Base-by-base conservation (phyloP, 1,139 yeast genomes). In the Geotrichum citri-aurantii region DNA sequence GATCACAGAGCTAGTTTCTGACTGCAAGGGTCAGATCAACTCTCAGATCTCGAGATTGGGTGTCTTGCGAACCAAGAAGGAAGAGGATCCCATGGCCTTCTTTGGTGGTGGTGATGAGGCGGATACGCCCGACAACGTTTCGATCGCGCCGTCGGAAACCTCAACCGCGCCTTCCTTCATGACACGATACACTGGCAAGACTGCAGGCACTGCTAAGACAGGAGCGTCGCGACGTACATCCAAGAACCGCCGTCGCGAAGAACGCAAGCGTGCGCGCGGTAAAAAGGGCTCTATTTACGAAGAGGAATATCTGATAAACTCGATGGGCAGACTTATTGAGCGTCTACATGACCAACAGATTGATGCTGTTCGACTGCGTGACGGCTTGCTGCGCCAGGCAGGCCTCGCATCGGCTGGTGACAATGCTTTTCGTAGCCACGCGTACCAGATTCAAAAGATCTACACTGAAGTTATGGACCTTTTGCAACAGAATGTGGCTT, bases 251-350 rank as follows among this genome's bases (percentile, higher is more conserved):
- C 89, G 97, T 72, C 83, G 99, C 66, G 97, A 93, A 73, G 99
- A 93, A 71, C 84, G 99, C 68, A 95, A 95, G 76, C 82, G 85
- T 63, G 99, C 99, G 1, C 84, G 96, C 67, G 99, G 99, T 61
- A 89, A 95, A 77, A 93, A 93, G 76, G 98, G 98, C 49, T 92
- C 98, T 3, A 88, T 93, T 21, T 93, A 93, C 69, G 99, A 93
- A 73, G 99, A 95, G 70, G 99, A 93, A 71, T 95, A 95, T 71
- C 81, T 95, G 61, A 86, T 93, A 59, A 83, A 81, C 66, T 91
- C 98, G 1, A 85, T 90, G 64, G 95, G 96, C 5, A 82, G 99
- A 68, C 79, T 95, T 69, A 76, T 91, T 54, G 97, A 90, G 63
- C 82, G 99, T 66, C 76, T 93, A 62, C 83, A 84, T 55, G 84